phyloP scores from a whole-genome alignment of 1,284 basidiomycete genomes.

The Cryptococcus sp. region DNA sequence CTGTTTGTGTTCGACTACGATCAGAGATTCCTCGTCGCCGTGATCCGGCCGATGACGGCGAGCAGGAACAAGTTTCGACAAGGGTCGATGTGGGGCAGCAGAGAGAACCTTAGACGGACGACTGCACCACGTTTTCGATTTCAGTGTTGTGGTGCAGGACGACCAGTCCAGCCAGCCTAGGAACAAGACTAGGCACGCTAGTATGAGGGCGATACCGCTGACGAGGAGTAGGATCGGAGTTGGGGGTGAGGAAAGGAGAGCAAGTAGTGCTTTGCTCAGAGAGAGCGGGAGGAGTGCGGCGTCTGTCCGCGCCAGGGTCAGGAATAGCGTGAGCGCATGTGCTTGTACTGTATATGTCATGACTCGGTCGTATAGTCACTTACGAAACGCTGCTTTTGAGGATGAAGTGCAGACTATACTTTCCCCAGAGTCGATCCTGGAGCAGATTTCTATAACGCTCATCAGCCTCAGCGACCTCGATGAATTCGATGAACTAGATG shows the following conservation, averaged over 20 bases:
- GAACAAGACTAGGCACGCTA: constrained; percentile 10
- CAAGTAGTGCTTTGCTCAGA: constrained; percentile 5
- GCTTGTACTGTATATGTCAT: background rate
- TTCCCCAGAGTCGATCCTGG: background rate
- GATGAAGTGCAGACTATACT: constrained; percentile 10
- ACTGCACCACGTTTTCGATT: background rate
- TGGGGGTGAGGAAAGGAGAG: constrained; percentile 13
- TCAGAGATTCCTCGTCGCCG: background rate
- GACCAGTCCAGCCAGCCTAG: constrained; percentile 6
- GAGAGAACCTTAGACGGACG: background rate
- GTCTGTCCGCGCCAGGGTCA: constrained; percentile 3
- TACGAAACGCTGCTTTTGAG: constrained; percentile 10
- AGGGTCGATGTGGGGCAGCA: constrained; percentile 2
- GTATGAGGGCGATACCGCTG: constrained; percentile 12
- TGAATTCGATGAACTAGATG: no score
- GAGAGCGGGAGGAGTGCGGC: constrained; percentile 12
- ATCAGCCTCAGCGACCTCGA: background rate
- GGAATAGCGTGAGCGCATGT: background rate
- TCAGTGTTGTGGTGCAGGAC: background rate
- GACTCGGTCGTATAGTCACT: constrained; percentile 1
- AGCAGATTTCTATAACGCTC: constrained; percentile 9
- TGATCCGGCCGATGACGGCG: no score
- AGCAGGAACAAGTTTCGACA: no score
- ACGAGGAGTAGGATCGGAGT: constrained; percentile 18
- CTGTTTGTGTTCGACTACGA: background rate